These are phyloP conservation scores for Jaapia argillacea DNA, from an alignment of 768 basidiomycete species.

Conservation along the genomic window DNA sequence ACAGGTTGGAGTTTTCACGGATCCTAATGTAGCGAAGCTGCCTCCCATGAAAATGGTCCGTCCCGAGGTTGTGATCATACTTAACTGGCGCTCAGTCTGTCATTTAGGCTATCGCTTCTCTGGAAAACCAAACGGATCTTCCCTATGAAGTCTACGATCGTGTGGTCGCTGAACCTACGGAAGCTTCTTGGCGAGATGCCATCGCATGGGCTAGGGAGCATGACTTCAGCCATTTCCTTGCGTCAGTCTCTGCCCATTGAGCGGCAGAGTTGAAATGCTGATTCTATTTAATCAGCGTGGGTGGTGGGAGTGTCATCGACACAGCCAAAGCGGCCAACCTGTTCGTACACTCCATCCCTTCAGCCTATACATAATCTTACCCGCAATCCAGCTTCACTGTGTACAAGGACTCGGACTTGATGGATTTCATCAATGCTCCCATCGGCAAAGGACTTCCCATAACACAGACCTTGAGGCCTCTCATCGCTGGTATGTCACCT, in stretches of 20 bases:
- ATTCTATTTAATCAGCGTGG: conserved; percentile 42
- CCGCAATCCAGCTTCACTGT: conserved; percentile 56
- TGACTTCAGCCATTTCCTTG: conserved; percentile 89
- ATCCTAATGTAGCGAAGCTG: conserved; percentile 74
- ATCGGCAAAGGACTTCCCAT: conserved; percentile 89
- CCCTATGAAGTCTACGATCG: conserved; percentile 75
- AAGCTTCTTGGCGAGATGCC: conserved; percentile 80
- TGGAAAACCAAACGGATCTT: conserved; percentile 70
- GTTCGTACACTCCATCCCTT: conserved; percentile 24
- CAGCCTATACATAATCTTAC: neutral
- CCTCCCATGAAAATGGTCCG: conserved; percentile 74
- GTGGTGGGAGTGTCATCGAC: conserved; percentile 93
- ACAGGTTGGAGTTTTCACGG: conserved; percentile 91
- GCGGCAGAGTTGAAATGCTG: neutral
- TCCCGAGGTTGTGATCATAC: conserved; percentile 5
- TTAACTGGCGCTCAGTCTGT: conserved; percentile 2
- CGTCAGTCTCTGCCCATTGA: conserved; percentile 35
- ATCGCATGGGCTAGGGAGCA: conserved; percentile 81
- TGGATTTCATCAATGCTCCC: conserved; percentile 97
- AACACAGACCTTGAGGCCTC: conserved; percentile 57
- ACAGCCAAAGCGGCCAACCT: conserved; percentile 94
- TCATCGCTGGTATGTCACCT: conserved; percentile 59
- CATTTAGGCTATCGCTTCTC: conserved; percentile 58
- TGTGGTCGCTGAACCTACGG: conserved; percentile 86
- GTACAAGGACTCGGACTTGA: conserved; percentile 85